Evolutionary conservation across 2,329 filamentous ascomycete genomes (phyloP), one percentile per base, ranked within the genome.

Genomic region (Gyromitra esculenta): DNA sequence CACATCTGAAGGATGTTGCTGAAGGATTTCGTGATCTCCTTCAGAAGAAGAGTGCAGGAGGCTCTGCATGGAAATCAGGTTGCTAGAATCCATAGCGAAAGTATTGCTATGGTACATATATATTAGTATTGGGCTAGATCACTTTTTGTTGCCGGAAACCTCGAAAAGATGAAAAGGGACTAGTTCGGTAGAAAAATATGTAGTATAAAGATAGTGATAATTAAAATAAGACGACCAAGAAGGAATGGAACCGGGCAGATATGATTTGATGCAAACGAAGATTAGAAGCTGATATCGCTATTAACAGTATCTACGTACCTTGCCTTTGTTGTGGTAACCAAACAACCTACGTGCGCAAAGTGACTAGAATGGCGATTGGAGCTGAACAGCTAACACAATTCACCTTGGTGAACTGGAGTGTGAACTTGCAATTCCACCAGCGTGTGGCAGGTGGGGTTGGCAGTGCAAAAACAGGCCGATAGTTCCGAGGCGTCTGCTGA

Each of bases 301-400:
- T 56, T 25, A 18, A 50, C 35, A 45, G 31, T 64, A n/a, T 75
- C 64, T 65, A 59, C 65, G 52, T 39, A 71, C 72, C 72, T 75
- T 21, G 41, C 18, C 54, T 18, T 45, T 21, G 37, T 13, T 31
- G 13, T 18, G 45, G 39, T 45, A 59, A 13, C n/a, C 39, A 37
- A 45, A 63, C 18, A 73, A 59, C n/a, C 60, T 66, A 37, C 15
- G 65, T 39, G 13, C 31, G 25, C 37, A 57, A 48, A 63, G 21
- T 31, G 50, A 50, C 71, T 31, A 75, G 72, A 65, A 71, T 2
- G 41, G 7, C n/a, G 48, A 70, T 69, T 64, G 72, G 25, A 70
- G 6, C n/a, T 18, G 48, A 63, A 21, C 11, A 37, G 54, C 25
- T 13, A 60, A 31, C 15, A n/a, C 9, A 43, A 39, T 54, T 25